phyloP scores from a whole-genome alignment of 768 basidiomycete genomes.

The Mycena vitilis region DNA sequence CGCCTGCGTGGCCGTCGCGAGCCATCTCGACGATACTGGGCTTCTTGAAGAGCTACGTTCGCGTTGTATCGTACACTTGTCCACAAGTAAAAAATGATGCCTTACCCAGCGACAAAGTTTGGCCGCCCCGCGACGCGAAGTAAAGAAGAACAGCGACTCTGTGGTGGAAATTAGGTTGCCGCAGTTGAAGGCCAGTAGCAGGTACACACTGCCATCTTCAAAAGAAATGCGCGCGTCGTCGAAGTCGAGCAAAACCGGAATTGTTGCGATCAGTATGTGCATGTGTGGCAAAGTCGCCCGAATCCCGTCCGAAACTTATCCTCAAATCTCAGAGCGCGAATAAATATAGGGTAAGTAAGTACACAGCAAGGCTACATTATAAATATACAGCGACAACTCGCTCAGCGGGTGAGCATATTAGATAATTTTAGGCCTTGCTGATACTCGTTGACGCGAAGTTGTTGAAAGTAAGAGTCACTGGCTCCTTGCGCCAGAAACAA shows the following conservation, averaged over 20 bases:
- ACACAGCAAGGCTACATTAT: background rate
- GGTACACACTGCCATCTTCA: slow-evolving; percentile 56
- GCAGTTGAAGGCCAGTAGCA: slow-evolving; percentile 7
- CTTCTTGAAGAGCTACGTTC: slow-evolving; percentile 49
- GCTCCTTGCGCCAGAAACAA: slow-evolving; percentile 48
- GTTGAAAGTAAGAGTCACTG: slow-evolving; percentile 4
- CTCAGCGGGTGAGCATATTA: background rate
- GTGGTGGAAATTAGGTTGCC: slow-evolving; percentile 32
- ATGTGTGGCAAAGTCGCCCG: slow-evolving; percentile 35
- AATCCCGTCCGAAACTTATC: background rate
- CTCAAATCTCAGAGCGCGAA: too few relatives aligned
- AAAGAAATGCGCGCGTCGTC: slow-evolving; percentile 32
- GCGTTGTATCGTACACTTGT: slow-evolving; percentile 9
- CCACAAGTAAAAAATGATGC: slow-evolving; percentile 17
- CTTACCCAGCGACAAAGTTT: slow-evolving; percentile 51
- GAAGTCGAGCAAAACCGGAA: slow-evolving; percentile 44
- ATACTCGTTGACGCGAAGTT: slow-evolving; percentile 1
- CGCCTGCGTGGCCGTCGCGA: slow-evolving; percentile 65
- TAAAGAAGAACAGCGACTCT: slow-evolving; percentile 60
- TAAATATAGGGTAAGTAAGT: slow-evolving; percentile 1
- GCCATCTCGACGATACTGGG: slow-evolving; percentile 60
- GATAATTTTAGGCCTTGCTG: slow-evolving; percentile 2
- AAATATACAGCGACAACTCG: slow-evolving; percentile 1
- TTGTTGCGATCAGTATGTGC: slow-evolving; percentile 43
- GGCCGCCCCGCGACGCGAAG: slow-evolving; percentile 58